These are phyloP conservation scores for Striga hermonthica DNA, from an alignment of 305 asterid genomes.

Conservation along the genomic window DNA sequence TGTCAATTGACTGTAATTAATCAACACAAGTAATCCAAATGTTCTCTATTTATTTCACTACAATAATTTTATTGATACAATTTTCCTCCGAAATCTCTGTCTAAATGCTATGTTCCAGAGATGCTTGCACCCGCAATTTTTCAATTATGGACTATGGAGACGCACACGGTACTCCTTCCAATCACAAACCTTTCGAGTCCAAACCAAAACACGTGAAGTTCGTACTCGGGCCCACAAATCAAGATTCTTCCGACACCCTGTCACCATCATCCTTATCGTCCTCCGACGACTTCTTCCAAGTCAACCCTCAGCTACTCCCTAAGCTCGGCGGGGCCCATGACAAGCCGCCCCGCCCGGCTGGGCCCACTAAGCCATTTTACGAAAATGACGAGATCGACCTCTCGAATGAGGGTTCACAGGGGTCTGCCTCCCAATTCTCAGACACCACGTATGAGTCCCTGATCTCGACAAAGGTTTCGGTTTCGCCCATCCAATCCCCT, in stretches of 20 bases:
- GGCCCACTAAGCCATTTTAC: slow-evolving; percentile 12
- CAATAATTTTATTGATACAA: no score
- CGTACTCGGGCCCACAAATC: slow-evolving; percentile 13
- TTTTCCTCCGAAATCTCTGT: no score
- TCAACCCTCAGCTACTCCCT: slow-evolving; percentile 33
- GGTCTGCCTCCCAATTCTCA: slow-evolving; percentile 39
- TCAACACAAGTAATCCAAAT: no score
- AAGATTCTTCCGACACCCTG: slow-evolving; percentile 38
- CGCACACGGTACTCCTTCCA: neutral
- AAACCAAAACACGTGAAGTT: neutral
- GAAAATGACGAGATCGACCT: slow-evolving; percentile 27
- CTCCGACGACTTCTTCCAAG: slow-evolving; percentile 35
- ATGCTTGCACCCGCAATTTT: neutral
- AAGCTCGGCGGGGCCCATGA: slow-evolving; percentile 31
- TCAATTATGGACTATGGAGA: neutral
- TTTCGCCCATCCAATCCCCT: slow-evolving; percentile 49
- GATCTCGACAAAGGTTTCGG: slow-evolving; percentile 7
- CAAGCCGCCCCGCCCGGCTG: slow-evolving; percentile 31
- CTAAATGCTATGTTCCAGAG: neutral
- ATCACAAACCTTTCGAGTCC: neutral
- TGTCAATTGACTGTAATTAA: no score
- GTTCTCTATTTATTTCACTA: no score
- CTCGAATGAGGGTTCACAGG: slow-evolving; percentile 34
- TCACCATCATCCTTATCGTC: slow-evolving; percentile 41
- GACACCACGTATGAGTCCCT: slow-evolving; percentile 40